Evolutionary conservation across 257 asterid species (phyloP), one percentile per base, ranked within the genome.

Genomic region (Gentiana dahurica): DNA sequence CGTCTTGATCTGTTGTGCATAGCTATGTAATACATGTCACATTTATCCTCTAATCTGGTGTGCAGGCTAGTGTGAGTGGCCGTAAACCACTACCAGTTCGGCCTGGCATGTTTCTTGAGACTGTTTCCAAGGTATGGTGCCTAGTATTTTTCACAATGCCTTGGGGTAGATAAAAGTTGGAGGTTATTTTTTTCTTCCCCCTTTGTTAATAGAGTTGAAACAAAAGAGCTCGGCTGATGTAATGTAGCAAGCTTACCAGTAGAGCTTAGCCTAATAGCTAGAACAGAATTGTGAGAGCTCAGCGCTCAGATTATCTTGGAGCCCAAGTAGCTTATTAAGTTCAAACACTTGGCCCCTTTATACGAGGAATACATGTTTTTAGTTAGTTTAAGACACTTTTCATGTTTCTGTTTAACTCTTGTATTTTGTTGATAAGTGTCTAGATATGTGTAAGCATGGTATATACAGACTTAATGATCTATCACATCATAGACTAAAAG

Each of bases 31-130:
- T 60, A 12, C 51, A 63, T 65, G 43, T 69, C 37, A 65, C 43
- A 65, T 65, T 78, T 65, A 77, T 68, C 34, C 60, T 65, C 65
- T 57, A 62, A 50, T 75, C 50, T 67, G 75, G 68, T 57, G 72
- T 73, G 51, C 89, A 90, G 96, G 95, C 65, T 63, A 87, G 96
- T 68, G 80, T 84, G 70, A 72, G 78, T 63, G 96, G 94, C 39
- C 79, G 75, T 43, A 84, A 72, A 63, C 82, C 95, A 56, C 70
- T 80, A 65, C 95, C 97, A 37, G 98, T 91, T 57, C 92, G 96
- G 32, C 96, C 96, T 53, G 98, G 96, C 76, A 91, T 91, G 98
- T 91, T 91, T 73, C 92, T 87, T 59, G 96, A 91, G 66, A 91
- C 96, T 51, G 98, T 91, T 65, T 74, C 98, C 69, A 91, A 91